Evolutionary conservation across 306 rosid genomes (phyloP), one percentile per base, ranked within the genome.

Genomic region (Quercus robur): DNA sequence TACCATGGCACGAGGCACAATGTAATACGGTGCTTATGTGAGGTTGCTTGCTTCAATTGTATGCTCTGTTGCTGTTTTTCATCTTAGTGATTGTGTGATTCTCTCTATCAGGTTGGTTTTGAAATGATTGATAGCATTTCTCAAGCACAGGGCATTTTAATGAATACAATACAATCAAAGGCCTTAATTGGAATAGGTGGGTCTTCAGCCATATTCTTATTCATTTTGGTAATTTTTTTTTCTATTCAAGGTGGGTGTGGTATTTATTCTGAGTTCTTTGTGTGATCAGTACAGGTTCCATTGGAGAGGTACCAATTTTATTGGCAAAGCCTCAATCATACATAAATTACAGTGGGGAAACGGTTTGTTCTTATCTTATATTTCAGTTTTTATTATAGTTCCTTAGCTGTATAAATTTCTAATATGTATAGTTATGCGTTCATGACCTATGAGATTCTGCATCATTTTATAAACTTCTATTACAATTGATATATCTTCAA

Each of bases 1-100:
- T 95, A 93, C 83, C 93, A 93, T 52, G 96, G 93, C 63, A 93
- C 99, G 10, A 87, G 99, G 77, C 99, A 95, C 93, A 95, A 93
- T 83, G 99, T 95, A 91, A 75, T 33, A 15, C 3, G 26, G 28
- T 75, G 3, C 28, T 11, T 64, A 70, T 67, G 13, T 71, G 30
- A 25, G 51, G 15, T 74, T 80, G 18, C 59, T 61, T 83, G 21
- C 15, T 75, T 67, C 6, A 38, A 23, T 56, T 76, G 74, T 21
- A 2, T 73, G 5, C 44, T 73, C 21, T 78, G 55, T 70, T 55
- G 70, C 15, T 66, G n/a, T 49, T 11, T 31, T 54, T 51, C 59
- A 7, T 83, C 72, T 79, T 52, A 64, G 31, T 68, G 19, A 19
- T 75, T 71, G 74, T 57, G 74, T 57, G 68, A 4, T 86, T 80